Conservation (phyloP, 805 yeast genomes). For the Candida quercuum region DNA sequence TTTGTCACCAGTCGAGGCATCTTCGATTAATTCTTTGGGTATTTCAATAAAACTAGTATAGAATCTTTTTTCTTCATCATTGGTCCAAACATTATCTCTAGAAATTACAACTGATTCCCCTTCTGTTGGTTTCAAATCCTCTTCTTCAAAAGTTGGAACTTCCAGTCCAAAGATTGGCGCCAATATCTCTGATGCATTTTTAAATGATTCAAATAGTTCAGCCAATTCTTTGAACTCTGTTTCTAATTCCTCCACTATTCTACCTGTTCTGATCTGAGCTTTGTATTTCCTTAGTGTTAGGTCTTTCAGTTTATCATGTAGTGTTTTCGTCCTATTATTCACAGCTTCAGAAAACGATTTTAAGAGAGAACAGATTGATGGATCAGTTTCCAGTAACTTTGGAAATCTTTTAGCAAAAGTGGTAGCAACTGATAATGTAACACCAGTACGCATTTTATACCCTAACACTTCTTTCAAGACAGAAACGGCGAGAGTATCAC, state of each 20-base stretch:
- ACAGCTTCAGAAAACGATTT: slow-evolving; percentile 39
- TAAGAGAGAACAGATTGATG: slow-evolving; percentile 28
- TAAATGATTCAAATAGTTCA: slow-evolving; percentile 40
- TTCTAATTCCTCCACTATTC: slow-evolving; percentile 34
- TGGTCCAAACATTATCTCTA: slow-evolving; percentile 52
- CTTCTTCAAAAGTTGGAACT: slow-evolving; percentile 30
- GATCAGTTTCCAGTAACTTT: slow-evolving; percentile 24
- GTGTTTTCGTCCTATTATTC: slow-evolving; percentile 28
- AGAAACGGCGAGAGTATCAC: slow-evolving; percentile 35
- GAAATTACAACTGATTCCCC: slow-evolving; percentile 24
- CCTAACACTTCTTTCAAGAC: slow-evolving; percentile 41
- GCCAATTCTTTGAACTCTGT: slow-evolving; percentile 27
- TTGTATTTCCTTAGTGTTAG: slow-evolving; percentile 38
- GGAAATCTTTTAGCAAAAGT: slow-evolving; percentile 46
- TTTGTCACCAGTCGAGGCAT: slow-evolving; percentile 20
- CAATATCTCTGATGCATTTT: slow-evolving; percentile 35
- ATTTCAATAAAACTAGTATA: slow-evolving; percentile 51
- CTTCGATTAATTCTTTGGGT: slow-evolving; percentile 27
- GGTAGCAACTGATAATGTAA: slow-evolving; percentile 34
- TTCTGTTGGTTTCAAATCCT: slow-evolving; percentile 16
- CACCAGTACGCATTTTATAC: slow-evolving; percentile 32
- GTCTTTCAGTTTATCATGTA: slow-evolving; percentile 31
- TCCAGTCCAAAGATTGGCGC: slow-evolving; percentile 35
- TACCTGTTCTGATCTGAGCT: slow-evolving; percentile 65
- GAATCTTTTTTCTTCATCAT: slow-evolving; percentile 57